A percentile compares a stretch with the other conserved stretches of the same genome.
Conservation (phyloP, 768 basidiomycete genomes). For the Suillus occidentalis region DNA sequence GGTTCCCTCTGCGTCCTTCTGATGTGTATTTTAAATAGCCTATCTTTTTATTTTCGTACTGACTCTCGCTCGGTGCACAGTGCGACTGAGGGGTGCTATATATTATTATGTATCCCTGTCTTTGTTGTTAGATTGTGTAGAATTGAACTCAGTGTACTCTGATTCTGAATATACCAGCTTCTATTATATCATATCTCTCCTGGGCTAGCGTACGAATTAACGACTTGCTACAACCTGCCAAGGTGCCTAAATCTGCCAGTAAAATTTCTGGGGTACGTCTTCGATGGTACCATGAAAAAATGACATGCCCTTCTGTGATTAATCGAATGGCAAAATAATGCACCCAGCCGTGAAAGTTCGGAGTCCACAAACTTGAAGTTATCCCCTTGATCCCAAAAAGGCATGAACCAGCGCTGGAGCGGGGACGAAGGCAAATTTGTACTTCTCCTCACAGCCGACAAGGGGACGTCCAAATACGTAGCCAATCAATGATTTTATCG, state of each 20-base stretch:
- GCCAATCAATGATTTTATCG: background rate
- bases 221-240: background rate
- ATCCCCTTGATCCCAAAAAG: slow-evolving; percentile 16
- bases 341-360: background rate
- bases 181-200: no score
- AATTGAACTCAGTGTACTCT: no score
- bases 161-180: background rate
- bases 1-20: no score
- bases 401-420: slow-evolving; percentile 6
- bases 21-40: background rate
- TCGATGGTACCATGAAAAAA: background rate
- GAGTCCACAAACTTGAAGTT: background rate
- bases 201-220: no score
- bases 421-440: background rate
- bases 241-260: background rate
- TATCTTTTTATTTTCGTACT: background rate
- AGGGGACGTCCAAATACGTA: slow-evolving; percentile 23
- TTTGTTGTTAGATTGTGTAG: background rate
- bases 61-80: background rate
- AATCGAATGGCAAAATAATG: background rate
- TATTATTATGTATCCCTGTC: background rate
- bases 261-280: background rate
- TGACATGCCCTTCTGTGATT: background rate
- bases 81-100: background rate
- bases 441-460: slow-evolving; percentile 12